Evolutionary conservation across 768 basidiomycete species (phyloP).

Genomic region (Collybia sordida): DNA sequence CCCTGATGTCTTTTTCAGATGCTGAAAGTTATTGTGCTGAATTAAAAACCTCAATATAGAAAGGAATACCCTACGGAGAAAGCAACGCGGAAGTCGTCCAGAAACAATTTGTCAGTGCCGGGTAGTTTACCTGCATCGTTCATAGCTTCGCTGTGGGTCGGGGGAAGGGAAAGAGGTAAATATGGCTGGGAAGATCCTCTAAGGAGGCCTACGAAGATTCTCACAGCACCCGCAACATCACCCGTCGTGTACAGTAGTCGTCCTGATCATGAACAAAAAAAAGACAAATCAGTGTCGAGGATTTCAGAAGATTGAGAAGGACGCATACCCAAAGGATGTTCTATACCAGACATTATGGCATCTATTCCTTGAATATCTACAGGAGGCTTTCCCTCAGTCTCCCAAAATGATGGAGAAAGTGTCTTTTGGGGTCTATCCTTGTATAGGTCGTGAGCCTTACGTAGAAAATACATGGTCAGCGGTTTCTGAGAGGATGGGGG

Average conservation of each 20-base stretch:
- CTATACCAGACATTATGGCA: slow-evolving; percentile 68
- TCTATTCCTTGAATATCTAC: slow-evolving; percentile 48
- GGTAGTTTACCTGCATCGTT: slow-evolving; percentile 23
- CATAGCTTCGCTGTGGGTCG: slow-evolving; percentile 16
- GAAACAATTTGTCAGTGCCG: slow-evolving; percentile 61
- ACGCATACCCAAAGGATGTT: slow-evolving; percentile 70
- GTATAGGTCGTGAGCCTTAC: slow-evolving; percentile 67
- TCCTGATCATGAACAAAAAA: slow-evolving; percentile 47
- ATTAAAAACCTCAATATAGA: not conserved
- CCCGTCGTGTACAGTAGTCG: slow-evolving; percentile 91
- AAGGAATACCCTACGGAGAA: slow-evolving; percentile 57
- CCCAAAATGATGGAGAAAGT: slow-evolving; percentile 82
- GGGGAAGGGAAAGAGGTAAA: slow-evolving; percentile 3
- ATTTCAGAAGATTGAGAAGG: not conserved
- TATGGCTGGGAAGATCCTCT: slow-evolving; percentile 29
- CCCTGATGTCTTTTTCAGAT: slow-evolving; percentile 62
- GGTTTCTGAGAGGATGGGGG: slow-evolving; percentile 59
- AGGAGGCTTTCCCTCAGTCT: slow-evolving; percentile 55
- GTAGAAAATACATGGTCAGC: slow-evolving; percentile 78
- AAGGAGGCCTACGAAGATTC: slow-evolving; percentile 75
- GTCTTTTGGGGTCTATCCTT: slow-evolving; percentile 46
- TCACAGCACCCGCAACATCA: slow-evolving; percentile 72
- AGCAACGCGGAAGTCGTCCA: slow-evolving; percentile 90
- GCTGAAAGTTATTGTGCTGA: slow-evolving; percentile 41
- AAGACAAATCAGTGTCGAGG: not conserved